Percentiles rank a stretch among this genome's conserved stretches.
Conservation (phyloP, 345 rosid genomes). For the Lepidium aucheri region DNA sequence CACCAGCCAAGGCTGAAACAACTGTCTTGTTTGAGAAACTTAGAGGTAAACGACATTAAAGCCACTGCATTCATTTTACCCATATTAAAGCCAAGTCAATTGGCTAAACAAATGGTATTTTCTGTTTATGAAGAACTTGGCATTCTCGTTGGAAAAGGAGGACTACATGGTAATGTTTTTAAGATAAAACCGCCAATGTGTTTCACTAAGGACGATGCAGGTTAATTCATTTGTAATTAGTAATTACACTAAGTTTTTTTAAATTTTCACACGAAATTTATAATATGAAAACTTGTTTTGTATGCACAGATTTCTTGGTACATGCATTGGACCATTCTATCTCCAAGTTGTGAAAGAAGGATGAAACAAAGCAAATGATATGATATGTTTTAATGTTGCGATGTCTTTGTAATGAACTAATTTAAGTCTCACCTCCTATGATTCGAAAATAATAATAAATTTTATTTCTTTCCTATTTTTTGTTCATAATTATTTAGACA, state of each 20-base stretch:
- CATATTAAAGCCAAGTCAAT: not conserved
- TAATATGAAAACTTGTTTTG: not conserved
- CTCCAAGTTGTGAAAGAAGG: slow-evolving; percentile 45
- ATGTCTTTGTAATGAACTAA: not conserved
- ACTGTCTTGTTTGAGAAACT: slow-evolving; percentile 69
- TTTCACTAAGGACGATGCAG: slow-evolving; percentile 86
- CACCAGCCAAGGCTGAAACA: slow-evolving; percentile 85
- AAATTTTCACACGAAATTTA: not conserved
- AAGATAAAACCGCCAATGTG: slow-evolving; percentile 98
- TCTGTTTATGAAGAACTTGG: slow-evolving; percentile 53
- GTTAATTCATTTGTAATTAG: slow-evolving; percentile 25
- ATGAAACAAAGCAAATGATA: no score
- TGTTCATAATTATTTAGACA: no score
- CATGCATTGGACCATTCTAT: slow-evolving; percentile 72
- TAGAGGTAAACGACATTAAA: slow-evolving; percentile 40
- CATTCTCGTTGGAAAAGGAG: slow-evolving; percentile 82
- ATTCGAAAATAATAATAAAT: no score
- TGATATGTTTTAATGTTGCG: not conserved
- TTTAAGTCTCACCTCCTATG: no score
- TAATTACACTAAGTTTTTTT: not conserved
- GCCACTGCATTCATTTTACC: not conserved
- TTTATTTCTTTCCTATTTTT: not conserved
- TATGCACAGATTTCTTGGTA: slow-evolving; percentile 56
- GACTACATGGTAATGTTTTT: slow-evolving; percentile 81
- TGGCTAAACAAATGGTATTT: not conserved